phyloP scores from a whole-genome alignment of 1,284 basidiomycete species.

The Rhizopogon hawkerae region DNA sequence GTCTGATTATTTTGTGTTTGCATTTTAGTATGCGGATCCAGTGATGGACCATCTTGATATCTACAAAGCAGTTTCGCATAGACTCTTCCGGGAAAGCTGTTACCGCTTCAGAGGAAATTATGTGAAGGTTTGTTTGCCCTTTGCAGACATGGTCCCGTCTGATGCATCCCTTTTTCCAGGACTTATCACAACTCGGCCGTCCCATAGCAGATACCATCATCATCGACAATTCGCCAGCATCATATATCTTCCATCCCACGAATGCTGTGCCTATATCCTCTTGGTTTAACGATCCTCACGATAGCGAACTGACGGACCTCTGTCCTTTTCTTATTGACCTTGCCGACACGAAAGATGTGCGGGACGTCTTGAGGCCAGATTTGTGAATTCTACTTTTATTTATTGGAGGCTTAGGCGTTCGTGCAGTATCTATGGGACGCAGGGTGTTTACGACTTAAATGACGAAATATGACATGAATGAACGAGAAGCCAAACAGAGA shows the following conservation, averaged over 20 bases:
- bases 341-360: constrained; percentile 74
- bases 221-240: constrained; percentile 94
- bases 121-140: constrained; percentile 66
- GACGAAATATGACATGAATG: background rate
- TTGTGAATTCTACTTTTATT: constrained; percentile 30
- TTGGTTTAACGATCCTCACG: constrained; percentile 96
- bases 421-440: background rate
- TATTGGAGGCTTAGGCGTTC: background rate
- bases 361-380: constrained; percentile 76
- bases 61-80: constrained; percentile 80
- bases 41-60: constrained; percentile 92
- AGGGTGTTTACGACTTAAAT: background rate
- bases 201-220: constrained; percentile 88
- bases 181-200: constrained; percentile 88
- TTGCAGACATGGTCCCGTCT: background rate
- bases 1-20: background rate
- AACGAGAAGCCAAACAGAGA: no score
- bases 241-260: constrained; percentile 96
- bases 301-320: constrained; percentile 88
- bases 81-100: constrained; percentile 93
- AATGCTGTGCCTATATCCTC: constrained; percentile 95
- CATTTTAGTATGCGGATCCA: constrained; percentile 83
- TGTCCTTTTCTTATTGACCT: constrained; percentile 87
- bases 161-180: constrained; percentile 38
- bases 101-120: constrained; percentile 97